These are phyloP conservation scores for Xylaria scruposa DNA, from an alignment of 495 filamentous ascomycete genomes.

Conservation along the genomic window DNA sequence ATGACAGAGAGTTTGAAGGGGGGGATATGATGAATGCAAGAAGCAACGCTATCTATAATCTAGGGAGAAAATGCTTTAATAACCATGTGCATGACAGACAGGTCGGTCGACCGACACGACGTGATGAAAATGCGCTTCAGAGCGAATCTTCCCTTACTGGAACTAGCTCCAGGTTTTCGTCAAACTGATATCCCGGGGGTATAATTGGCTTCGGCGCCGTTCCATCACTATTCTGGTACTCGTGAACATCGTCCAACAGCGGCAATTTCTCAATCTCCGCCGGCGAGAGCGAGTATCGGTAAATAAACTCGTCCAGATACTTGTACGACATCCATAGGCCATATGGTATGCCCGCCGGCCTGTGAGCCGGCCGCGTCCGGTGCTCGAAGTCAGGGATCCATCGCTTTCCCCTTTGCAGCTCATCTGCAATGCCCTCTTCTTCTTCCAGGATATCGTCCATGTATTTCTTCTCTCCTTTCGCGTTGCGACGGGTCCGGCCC, in stretches of 20 bases:
- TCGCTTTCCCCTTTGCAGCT: not conserved
- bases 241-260: slow-evolving; percentile 13
- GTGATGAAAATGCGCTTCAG: not conserved
- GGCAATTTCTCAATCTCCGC: slow-evolving; percentile 5
- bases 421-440: not conserved
- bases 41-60: not conserved
- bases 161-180: slow-evolving; percentile 18
- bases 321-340: slow-evolving; percentile 16
- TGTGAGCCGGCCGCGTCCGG: not conserved
- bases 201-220: not conserved
- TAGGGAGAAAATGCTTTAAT: not conserved
- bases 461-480: slow-evolving; percentile 1
- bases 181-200: slow-evolving; percentile 16
- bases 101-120: not conserved
- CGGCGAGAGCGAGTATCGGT: slow-evolving; percentile 4
- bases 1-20: not conserved
- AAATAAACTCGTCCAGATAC: slow-evolving; percentile 13
- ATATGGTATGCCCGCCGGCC: not conserved
- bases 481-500: not conserved
- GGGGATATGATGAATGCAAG: not conserved
- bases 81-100: not conserved
- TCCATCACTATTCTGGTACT: slow-evolving; percentile 20
- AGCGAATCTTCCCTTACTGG: not conserved
- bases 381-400: slow-evolving; percentile 26
- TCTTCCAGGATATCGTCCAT: slow-evolving; percentile 11